A percentile compares a stretch with the other conserved stretches of the same genome.
phyloP scores from a whole-genome alignment of 2,329 filamentous ascomycete genomes.

The Verruconis gallopava region DNA sequence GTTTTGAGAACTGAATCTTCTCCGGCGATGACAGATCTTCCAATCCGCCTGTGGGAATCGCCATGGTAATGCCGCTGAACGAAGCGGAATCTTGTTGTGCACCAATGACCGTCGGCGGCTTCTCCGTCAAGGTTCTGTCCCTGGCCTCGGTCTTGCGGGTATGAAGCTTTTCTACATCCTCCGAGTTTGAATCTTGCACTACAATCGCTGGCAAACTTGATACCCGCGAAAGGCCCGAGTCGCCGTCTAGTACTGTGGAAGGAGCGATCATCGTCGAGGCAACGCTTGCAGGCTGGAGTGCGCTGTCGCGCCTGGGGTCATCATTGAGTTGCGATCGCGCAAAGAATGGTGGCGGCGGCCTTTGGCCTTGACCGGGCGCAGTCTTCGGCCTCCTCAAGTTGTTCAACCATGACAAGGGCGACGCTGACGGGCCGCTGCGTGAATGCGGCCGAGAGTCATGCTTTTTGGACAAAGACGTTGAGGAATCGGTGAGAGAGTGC shows the following conservation, averaged over 20 bases:
- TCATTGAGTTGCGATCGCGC: constrained; percentile 10
- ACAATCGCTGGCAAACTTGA: constrained; percentile 32
- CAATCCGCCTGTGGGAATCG: constrained; percentile 42
- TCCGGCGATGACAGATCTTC: constrained; percentile 39
- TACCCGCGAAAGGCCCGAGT: constrained; percentile 13
- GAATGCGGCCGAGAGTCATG: background rate
- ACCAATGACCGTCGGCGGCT: too few species aligned
- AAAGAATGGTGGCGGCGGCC: constrained; percentile 6
- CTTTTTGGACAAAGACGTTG: too few species aligned
- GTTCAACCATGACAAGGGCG: constrained; percentile 2
- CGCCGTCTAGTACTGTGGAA: constrained; percentile 19
- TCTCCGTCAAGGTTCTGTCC: too few species aligned
- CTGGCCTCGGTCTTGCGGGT: too few species aligned
- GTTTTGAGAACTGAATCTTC: constrained; percentile 44
- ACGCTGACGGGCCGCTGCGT: background rate
- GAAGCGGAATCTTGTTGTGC: too few species aligned
- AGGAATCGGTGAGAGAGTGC: background rate
- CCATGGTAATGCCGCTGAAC: constrained; percentile 39
- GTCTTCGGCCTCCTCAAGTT: constrained; percentile 8
- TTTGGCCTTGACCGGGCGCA: constrained; percentile 1
- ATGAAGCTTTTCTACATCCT: constrained; percentile 9
- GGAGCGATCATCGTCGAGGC: constrained; percentile 15
- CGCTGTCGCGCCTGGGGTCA: constrained; percentile 5
- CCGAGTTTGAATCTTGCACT: constrained; percentile 27
- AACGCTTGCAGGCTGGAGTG: constrained; percentile 4